Percentiles rank a stretch among this genome's conserved stretches.
These are phyloP conservation scores for Myriosclerotinia curreyana DNA, from an alignment of 2,329 filamentous ascomycete genomes.

Conservation along the genomic window DNA sequence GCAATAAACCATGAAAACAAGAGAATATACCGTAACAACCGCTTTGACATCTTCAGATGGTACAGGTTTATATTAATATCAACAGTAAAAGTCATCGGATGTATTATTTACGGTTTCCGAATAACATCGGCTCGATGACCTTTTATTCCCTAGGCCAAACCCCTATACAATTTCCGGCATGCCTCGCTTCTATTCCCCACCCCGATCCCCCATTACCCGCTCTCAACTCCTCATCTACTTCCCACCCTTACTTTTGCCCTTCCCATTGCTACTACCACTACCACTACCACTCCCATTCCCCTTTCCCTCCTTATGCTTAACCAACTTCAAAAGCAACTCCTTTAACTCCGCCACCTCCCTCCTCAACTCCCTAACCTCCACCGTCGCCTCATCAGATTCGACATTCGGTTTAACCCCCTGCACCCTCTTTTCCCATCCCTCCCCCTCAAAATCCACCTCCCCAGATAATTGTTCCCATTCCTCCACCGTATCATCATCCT, in stretches of 20 bases:
- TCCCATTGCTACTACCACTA: background rate
- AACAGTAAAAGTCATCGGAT: background rate
- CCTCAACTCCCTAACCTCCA: conserved; percentile 62
- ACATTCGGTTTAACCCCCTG: conserved; percentile 75
- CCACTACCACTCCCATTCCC: conserved; percentile 1
- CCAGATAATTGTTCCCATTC: conserved; percentile 86
- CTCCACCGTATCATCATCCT: conserved; percentile 82
- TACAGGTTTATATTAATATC: background rate
- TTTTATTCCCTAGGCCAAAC: too few relatives aligned
- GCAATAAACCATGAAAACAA: too few relatives aligned
- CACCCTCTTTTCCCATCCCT: conserved; percentile 83
- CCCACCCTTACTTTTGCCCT: background rate
- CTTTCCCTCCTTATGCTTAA: conserved; percentile 25
- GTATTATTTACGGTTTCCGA: background rate
- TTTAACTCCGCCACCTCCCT: conserved; percentile 58
- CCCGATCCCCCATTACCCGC: background rate
- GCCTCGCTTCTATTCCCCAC: background rate
- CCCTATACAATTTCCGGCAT: background rate
- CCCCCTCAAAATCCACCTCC: conserved; percentile 74
- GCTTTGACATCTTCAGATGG: too few relatives aligned
- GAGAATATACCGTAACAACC: too few relatives aligned
- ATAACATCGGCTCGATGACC: too few relatives aligned
- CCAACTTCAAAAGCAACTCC: conserved; percentile 35
- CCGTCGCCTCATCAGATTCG: conserved; percentile 70
- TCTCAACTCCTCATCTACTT: background rate